phyloP scores from a whole-genome alignment of 768 basidiomycete genomes.

The Suillus clintonianus region DNA sequence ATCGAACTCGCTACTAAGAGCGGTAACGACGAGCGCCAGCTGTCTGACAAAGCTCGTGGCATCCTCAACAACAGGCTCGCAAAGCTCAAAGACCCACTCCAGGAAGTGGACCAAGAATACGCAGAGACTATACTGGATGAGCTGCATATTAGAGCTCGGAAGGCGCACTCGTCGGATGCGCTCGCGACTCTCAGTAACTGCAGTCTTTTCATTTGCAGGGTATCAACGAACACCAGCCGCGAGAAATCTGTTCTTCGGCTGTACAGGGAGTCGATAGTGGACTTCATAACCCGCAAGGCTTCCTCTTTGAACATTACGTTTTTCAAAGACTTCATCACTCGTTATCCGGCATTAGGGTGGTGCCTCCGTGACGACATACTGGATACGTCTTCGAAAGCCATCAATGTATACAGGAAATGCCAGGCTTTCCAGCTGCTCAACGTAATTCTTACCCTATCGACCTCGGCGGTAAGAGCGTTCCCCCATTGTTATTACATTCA shows the following conservation, averaged over 20 bases:
- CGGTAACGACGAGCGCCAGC: constrained; percentile 77
- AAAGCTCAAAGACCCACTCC: constrained; percentile 62
- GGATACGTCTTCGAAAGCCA: constrained; percentile 52
- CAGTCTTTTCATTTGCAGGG: constrained; percentile 68
- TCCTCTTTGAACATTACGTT: constrained; percentile 73
- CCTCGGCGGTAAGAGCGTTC: constrained; percentile 43
- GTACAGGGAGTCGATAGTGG: constrained; percentile 67
- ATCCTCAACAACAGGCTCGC: constrained; percentile 73
- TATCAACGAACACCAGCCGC: constrained; percentile 39
- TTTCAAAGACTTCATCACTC: constrained; percentile 76
- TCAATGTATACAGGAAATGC: constrained; percentile 75
- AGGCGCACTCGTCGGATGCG: constrained; percentile 59
- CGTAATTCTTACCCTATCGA: constrained; percentile 56
- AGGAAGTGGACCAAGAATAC: constrained; percentile 45
- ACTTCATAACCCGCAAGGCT: constrained; percentile 81
- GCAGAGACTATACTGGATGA: constrained; percentile 52
- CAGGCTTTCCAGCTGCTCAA: constrained; percentile 78
- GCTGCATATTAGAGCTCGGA: constrained; percentile 74
- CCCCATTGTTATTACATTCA: neutral
- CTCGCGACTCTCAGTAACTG: constrained; percentile 67
- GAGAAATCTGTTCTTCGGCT: constrained; percentile 48
- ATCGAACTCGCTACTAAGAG: constrained; percentile 70
- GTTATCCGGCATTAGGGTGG: constrained; percentile 70
- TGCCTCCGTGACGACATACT: constrained; percentile 60
- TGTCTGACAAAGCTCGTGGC: constrained; percentile 85